A percentile compares a stretch with the other conserved stretches of the same genome.
phyloP scores from a whole-genome alignment of 805 yeast species.

The Cyberlindnera euphorbiiphila region DNA sequence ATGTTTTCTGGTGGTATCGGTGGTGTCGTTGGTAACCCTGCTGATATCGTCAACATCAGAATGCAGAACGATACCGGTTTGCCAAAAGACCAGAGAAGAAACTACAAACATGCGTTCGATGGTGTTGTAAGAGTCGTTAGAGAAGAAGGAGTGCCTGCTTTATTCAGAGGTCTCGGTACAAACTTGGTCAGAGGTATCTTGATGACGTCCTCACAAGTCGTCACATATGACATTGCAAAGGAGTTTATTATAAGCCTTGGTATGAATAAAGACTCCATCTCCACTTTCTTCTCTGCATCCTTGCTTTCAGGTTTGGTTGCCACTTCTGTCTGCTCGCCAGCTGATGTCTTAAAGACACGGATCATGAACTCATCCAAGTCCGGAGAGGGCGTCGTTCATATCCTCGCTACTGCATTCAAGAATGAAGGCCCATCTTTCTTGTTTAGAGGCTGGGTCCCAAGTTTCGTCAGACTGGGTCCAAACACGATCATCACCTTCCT shows the following conservation, averaged over 20 bases:
- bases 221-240: constrained; percentile 78
- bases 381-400: constrained; percentile 45
- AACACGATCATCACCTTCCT: constrained; percentile 68
- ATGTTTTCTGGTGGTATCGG: constrained; percentile 86
- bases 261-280: constrained; percentile 54
- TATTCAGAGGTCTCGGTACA: constrained; percentile 74
- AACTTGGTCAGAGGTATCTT: constrained; percentile 76
- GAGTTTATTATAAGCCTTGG: constrained; percentile 47
- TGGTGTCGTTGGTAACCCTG: constrained; percentile 83
- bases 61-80: constrained; percentile 85
- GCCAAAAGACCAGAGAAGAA: constrained; percentile 60
- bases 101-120: constrained; percentile 74
- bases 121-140: constrained; percentile 58
- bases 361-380: constrained; percentile 61
- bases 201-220: constrained; percentile 91
- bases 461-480: constrained; percentile 83
- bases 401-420: constrained; percentile 52
- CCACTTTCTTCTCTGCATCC: constrained; percentile 78
- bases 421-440: constrained; percentile 74
- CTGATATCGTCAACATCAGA: constrained; percentile 82
- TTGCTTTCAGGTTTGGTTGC: constrained; percentile 83
- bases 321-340: constrained; percentile 89
- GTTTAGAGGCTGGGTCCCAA: constrained; percentile 91
- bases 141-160: constrained; percentile 56
- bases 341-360: constrained; percentile 85